These are phyloP conservation scores for Naegleria gruberi DNA, from an alignment of 208 protist genomes.

Conservation along the genomic window DNA sequence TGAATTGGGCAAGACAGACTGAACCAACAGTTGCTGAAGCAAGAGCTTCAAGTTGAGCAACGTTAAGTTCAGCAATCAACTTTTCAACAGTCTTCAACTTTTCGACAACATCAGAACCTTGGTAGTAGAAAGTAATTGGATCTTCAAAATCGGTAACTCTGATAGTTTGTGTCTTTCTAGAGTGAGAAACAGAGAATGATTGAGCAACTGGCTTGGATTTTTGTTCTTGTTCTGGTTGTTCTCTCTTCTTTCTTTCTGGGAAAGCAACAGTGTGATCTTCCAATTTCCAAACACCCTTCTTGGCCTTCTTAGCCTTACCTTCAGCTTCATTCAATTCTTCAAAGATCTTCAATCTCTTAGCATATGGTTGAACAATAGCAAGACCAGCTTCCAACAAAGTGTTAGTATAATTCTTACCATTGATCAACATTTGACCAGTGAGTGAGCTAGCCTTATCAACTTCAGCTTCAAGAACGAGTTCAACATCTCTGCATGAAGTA, in stretches of 20 bases:
- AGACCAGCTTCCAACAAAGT: not conserved
- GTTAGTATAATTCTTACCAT: not conserved
- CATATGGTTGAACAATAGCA: not conserved
- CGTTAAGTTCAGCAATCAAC: not conserved
- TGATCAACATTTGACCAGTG: not conserved
- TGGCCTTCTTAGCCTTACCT: not conserved
- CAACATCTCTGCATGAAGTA: conserved; percentile 37
- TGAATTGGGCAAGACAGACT: not conserved
- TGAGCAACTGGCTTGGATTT: not conserved
- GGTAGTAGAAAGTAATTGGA: not conserved
- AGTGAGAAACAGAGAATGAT: not conserved
- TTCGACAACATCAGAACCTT: not conserved
- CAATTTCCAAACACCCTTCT: not conserved
- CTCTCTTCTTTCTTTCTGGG: not conserved
- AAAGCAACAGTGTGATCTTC: not conserved
- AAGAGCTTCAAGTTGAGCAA: not conserved
- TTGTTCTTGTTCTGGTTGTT: not conserved
- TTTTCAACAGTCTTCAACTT: not conserved
- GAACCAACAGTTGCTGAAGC: not conserved
- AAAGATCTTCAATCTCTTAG: not conserved
- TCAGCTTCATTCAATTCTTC: not conserved
- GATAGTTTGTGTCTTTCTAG: not conserved
- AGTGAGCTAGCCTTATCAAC: not conserved
- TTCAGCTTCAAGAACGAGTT: conserved; percentile 26
- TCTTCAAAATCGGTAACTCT: not conserved